Conservation (phyloP, 441 rosid species). For the Brassica hybrid region DNA sequence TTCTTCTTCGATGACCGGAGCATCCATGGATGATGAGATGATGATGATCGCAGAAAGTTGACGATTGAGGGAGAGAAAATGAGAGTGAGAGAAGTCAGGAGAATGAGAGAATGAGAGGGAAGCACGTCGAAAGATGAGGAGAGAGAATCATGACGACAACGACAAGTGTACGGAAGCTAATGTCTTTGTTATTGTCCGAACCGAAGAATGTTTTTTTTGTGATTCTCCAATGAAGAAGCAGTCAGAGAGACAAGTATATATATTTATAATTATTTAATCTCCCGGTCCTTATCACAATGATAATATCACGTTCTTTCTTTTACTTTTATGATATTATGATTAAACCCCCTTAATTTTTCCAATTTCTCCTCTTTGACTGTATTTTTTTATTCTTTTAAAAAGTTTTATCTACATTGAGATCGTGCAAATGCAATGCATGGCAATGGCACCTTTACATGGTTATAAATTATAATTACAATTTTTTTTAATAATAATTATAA, state of each 20-base stretch:
- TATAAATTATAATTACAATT: too few species aligned
- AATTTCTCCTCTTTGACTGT: background rate
- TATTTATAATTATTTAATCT: background rate
- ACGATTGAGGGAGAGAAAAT: conserved; percentile 27
- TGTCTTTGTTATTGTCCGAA: background rate
- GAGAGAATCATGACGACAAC: conserved; percentile 23
- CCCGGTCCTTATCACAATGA: background rate
- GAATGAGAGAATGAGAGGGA: conserved; percentile 40
- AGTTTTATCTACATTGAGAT: background rate
- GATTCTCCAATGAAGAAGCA: conserved; percentile 23
- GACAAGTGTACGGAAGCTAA: conserved; percentile 45
- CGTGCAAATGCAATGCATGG: conserved; percentile 21
- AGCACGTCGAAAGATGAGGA: conserved; percentile 37
- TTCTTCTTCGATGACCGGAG: conserved; percentile 52
- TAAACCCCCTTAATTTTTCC: conserved; percentile 7
- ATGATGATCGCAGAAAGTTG: background rate
- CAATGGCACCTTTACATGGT: background rate
- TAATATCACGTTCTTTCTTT: background rate
- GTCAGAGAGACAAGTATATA: conserved; percentile 6
- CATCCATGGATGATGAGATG: conserved; percentile 21
- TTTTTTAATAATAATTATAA: background rate
- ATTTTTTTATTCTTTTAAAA: background rate
- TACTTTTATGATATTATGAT: background rate
- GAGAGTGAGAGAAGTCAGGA: conserved; percentile 35
- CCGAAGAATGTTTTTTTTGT: background rate